These are phyloP conservation scores for Acanthamoeba healyi DNA, from an alignment of 208 protist genomes.

Conservation along the genomic window DNA sequence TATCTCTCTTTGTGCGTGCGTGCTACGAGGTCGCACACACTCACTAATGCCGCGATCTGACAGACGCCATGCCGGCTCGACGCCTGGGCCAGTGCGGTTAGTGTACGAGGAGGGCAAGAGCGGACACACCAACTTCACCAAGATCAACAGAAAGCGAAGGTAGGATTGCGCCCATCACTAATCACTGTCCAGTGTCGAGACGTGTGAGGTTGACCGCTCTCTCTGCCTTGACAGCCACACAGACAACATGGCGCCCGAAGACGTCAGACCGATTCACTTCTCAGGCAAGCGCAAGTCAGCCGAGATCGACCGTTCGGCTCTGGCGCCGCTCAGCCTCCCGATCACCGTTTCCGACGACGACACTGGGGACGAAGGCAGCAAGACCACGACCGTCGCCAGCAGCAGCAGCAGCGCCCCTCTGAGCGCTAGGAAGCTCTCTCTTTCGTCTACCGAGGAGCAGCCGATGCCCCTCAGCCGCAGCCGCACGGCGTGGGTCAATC, in stretches of 20 bases:
- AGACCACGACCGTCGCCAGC: neutral
- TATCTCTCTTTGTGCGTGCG: too few species aligned
- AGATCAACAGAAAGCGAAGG: neutral
- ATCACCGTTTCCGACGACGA: neutral
- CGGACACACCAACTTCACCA: neutral
- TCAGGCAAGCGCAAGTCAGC: neutral
- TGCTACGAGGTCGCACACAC: too few species aligned
- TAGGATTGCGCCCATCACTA: neutral
- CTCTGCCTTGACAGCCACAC: neutral
- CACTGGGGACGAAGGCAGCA: too few species aligned
- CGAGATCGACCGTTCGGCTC: neutral
- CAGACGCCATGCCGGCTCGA: slow-evolving; percentile 13
- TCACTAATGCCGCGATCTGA: neutral
- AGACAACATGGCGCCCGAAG: neutral
- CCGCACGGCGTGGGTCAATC: neutral
- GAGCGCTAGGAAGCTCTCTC: too few species aligned
- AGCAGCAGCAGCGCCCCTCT: neutral
- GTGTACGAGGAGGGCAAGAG: neutral
- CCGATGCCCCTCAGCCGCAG: neutral
- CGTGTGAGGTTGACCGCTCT: neutral
- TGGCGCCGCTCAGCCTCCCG: neutral
- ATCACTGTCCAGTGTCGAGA: neutral
- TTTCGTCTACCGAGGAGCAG: too few species aligned
- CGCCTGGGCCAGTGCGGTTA: neutral
- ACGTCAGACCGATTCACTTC: neutral